These are phyloP conservation scores for Juncus inflexus DNA, from an alignment of 176 grass and related monocot species.

Conservation along the genomic window DNA sequence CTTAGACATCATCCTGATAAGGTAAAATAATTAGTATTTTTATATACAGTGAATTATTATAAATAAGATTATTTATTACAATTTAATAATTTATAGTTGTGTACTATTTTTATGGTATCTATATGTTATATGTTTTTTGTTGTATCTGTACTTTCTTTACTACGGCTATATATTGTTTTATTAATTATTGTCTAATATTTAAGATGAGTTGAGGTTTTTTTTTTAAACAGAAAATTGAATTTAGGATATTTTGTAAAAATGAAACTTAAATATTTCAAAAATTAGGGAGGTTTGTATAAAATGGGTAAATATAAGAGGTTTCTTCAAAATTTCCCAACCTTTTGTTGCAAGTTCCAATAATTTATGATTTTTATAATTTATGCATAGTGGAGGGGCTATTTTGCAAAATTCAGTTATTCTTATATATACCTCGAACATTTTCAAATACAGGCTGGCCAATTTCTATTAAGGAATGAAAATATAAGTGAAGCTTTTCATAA, in stretches of 20 bases:
- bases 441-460: slow-evolving; percentile 52
- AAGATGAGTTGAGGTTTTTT: too few relatives aligned
- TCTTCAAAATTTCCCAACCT: not conserved
- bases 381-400: not conserved
- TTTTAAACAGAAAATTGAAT: not conserved
- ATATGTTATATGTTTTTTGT: not conserved
- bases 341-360: not conserved
- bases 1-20: slow-evolving; percentile 82
- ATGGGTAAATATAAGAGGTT: not conserved
- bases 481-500: slow-evolving; percentile 43
- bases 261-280: not conserved
- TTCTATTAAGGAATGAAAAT: slow-evolving; percentile 73
- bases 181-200: too few relatives aligned
- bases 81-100: slow-evolving; percentile 16
- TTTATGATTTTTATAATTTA: slow-evolving; percentile 1
- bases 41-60: too few relatives aligned
- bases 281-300: not conserved
- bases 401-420: not conserved
- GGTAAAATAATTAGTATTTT: slow-evolving; percentile 26
- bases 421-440: slow-evolving; percentile 27
- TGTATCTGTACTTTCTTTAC: not conserved
- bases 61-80: not conserved
- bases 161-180: not conserved
- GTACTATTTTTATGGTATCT: slow-evolving; percentile 13
- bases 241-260: not conserved